Evolutionary conservation across 2,329 filamentous ascomycete genomes (phyloP).

Genomic region (Sclerotinia borealis): DNA sequence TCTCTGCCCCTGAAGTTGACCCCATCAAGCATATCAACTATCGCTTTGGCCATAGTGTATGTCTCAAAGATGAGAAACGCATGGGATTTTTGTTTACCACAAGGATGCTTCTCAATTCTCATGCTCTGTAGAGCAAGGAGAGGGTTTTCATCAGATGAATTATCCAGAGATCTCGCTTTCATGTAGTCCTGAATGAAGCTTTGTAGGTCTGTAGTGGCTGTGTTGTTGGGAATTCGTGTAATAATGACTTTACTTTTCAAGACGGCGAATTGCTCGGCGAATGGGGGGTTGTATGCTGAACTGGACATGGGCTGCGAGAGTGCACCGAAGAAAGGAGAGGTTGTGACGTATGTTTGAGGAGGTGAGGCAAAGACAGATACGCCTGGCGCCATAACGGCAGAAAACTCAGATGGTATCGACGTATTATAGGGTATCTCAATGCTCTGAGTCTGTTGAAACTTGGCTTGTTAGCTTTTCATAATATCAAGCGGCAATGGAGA

Average conservation of each 20-base stretch:
- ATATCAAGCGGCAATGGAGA: neutral
- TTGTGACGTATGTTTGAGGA: neutral
- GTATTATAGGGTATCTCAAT: neutral
- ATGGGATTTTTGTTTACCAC: conserved; percentile 16
- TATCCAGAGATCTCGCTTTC: neutral
- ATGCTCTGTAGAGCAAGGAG: conserved; percentile 11
- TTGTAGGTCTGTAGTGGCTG: conserved; percentile 8
- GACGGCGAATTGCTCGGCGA: neutral
- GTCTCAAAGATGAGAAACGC: conserved; percentile 20
- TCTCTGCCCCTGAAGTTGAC: neutral
- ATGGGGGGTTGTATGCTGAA: neutral
- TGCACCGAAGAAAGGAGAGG: neutral
- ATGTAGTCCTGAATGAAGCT: conserved; percentile 9
- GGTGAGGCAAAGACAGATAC: conserved; percentile 9
- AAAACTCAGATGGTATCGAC: neutral
- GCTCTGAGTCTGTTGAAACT: neutral
- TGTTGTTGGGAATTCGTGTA: conserved; percentile 14
- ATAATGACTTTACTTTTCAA: conserved; percentile 24
- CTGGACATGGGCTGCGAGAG: neutral
- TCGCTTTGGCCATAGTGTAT: conserved; percentile 11
- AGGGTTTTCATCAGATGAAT: neutral
- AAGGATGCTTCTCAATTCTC: conserved; percentile 14
- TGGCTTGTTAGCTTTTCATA: neutral
- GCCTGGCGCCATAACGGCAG: neutral
- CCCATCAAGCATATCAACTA: conserved; percentile 2